phyloP scores from a whole-genome alignment of 148 eudicot genomes.

The Polygonum maritimum region DNA sequence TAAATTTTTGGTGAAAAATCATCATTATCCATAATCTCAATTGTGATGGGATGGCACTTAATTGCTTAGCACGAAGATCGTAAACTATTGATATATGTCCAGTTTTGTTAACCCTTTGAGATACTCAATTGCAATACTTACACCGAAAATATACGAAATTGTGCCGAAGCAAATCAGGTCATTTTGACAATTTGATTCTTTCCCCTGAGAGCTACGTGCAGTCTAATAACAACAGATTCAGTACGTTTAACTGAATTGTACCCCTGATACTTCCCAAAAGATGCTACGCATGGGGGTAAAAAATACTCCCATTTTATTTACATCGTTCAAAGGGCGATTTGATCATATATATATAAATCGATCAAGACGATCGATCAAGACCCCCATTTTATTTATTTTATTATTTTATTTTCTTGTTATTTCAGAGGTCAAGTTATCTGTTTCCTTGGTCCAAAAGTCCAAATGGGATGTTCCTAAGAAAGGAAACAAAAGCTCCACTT shows the following conservation, averaged over 20 bases:
- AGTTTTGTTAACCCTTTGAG: not conserved
- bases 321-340: too few relatives aligned
- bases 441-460: not conserved
- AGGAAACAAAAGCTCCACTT: not conserved
- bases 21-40: too few relatives aligned
- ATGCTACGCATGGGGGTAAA: too few relatives aligned
- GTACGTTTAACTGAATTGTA: not conserved
- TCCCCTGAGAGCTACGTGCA: not conserved
- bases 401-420: not conserved
- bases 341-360: too few relatives aligned
- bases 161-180: not conserved
- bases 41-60: not conserved
- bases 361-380: too few relatives aligned
- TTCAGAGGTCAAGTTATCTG: not conserved
- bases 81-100: not conserved
- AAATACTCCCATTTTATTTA: not conserved
- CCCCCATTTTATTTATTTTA: too few relatives aligned
- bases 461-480: not conserved
- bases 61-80: not conserved
- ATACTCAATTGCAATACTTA: not conserved
- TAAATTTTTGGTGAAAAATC: too few relatives aligned
- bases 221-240: not conserved
- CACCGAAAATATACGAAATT: not conserved
- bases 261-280: not conserved
- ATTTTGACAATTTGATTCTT: not conserved